Evolutionary conservation across 2,329 filamentous ascomycete genomes (phyloP), one percentile per base, ranked within the genome.

Genomic region (Fusarium sublunatum): DNA sequence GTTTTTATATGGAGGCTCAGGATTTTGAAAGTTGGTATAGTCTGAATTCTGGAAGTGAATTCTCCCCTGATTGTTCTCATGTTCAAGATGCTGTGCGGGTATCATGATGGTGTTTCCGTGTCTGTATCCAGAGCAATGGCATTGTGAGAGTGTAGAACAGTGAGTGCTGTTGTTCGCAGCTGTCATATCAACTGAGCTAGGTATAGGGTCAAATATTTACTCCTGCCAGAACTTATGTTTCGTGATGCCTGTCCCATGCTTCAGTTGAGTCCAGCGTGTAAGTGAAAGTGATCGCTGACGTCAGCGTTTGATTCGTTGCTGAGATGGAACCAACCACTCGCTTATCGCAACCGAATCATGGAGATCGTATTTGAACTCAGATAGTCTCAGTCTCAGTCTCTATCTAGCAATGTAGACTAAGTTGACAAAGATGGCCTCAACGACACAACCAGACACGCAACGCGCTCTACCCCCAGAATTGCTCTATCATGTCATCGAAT

Each of bases 401-500:
- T 15, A 40, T 28, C 12, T 40, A 40, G 41, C 45, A 25, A 44
- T 58, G 36, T 47, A 53, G 36, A 24, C n/a, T n/a, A 34, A 51
- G 51, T 54, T 39, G 22, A n/a, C 25, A 61, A 61, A 53, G 52
- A 64, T 50, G 45, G 28, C 34, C 34, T 51, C 36, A 50, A 26
- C 42, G 38, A 46, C 34, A 48, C 47, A 32, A n/a, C 7, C 31
- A 49, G 50, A 39, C 35, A 24, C 40, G 26, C 61, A 46, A 19
- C 50, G 65, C 29, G 56, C 43, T 45, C 70, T 78, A 19, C 76
- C 76, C 2, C 65, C 67, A 2, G 76, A 78, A 65, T 62, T 78
- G 42, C 61, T 78, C 36, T 69, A 74, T 42, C 70, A 74, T 50
- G 61, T 78, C 55, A 72, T 78, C 57, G 74, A 78, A 39, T 65